These are phyloP conservation scores for Cardiospermum halicacabum DNA, from an alignment of 345 rosid species.

Conservation along the genomic window DNA sequence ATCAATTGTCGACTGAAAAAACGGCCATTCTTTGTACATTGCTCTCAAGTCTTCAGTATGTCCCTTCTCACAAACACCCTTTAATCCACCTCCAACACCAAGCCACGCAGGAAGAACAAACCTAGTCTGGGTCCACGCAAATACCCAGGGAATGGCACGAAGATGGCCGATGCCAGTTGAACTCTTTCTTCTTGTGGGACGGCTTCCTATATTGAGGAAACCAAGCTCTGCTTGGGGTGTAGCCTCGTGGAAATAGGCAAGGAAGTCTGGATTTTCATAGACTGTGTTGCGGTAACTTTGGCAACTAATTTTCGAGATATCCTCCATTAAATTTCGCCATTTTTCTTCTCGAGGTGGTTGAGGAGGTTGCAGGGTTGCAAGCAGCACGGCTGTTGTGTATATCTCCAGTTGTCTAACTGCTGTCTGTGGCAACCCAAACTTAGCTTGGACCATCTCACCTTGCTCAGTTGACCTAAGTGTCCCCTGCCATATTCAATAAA, in stretches of 20 bases:
- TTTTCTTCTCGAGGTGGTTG: constrained; percentile 84
- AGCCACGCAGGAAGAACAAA: constrained; percentile 99
- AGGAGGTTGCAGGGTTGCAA: constrained; percentile 83
- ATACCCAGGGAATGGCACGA: constrained; percentile 95
- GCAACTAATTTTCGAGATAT: constrained; percentile 80
- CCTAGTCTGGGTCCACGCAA: constrained; percentile 98
- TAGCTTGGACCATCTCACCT: constrained; percentile 99
- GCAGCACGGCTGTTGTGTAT: constrained; percentile 93
- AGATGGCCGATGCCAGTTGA: constrained; percentile 93
- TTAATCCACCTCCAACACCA: constrained; percentile 86
- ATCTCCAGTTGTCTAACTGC: constrained; percentile 93
- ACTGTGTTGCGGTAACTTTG: constrained; percentile 68
- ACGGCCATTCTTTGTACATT: constrained; percentile 96
- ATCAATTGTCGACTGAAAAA: constrained; percentile 86
- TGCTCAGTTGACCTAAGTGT: constrained; percentile 95
- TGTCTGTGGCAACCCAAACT: constrained; percentile 88
- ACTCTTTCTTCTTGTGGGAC: constrained; percentile 86
- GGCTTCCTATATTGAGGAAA: constrained; percentile 90
- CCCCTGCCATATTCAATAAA: constrained; percentile 48
- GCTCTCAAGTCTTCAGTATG: constrained; percentile 63
- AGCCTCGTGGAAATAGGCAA: constrained; percentile 91
- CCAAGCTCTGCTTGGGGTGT: constrained; percentile 98
- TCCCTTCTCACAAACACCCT: constrained; percentile 80
- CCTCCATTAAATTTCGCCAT: constrained; percentile 96
- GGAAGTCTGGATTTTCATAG: constrained; percentile 86